A percentile compares a stretch with the other conserved stretches of the same genome.
Conservation (phyloP, 192 early-diverging fungal species). For the Ambispora gerdemannii region DNA sequence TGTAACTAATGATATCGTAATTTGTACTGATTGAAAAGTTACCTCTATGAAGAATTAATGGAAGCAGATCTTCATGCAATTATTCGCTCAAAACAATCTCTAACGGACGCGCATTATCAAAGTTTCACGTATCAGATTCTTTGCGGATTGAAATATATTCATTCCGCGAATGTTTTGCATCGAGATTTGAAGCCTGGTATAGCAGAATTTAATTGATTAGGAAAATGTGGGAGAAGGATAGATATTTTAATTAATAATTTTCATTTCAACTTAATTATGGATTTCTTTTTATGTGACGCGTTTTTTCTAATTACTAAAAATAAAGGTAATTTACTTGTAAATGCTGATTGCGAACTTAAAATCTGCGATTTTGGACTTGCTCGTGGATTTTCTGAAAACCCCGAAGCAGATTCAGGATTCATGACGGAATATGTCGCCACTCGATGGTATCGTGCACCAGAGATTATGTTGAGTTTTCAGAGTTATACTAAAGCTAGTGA, state of each 20-base stretch:
- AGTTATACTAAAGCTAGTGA: slow-evolving; percentile 87
- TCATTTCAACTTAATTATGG: too few species aligned
- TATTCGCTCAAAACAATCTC: slow-evolving; percentile 72
- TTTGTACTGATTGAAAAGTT: too few species aligned
- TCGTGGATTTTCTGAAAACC: slow-evolving; percentile 69
- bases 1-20: too few species aligned
- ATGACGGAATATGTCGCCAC: slow-evolving; percentile 98
- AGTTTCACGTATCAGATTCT: slow-evolving; percentile 90
- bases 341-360: slow-evolving; percentile 86
- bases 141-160: slow-evolving; percentile 89
- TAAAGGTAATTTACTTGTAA: slow-evolving; percentile 77
- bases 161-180: slow-evolving; percentile 89
- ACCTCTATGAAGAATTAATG: slow-evolving; percentile 74
- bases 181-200: slow-evolving; percentile 85
- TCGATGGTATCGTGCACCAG: slow-evolving; percentile 92
- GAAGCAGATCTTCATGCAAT: slow-evolving; percentile 90
- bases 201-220: too few species aligned
- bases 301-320: slow-evolving; percentile 33
- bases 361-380: slow-evolving; percentile 97
- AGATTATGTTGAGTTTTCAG: slow-evolving; percentile 87
- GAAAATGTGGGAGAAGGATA: too few species aligned
- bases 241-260: too few species aligned
- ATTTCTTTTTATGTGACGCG: not conserved
- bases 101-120: slow-evolving; percentile 87
- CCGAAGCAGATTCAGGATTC: slow-evolving; percentile 63